A percentile compares a stretch with the other conserved stretches of the same genome.
These are phyloP conservation scores for Arthrobotrys sinensis DNA, from an alignment of 2,329 filamentous ascomycete species.

Conservation along the genomic window DNA sequence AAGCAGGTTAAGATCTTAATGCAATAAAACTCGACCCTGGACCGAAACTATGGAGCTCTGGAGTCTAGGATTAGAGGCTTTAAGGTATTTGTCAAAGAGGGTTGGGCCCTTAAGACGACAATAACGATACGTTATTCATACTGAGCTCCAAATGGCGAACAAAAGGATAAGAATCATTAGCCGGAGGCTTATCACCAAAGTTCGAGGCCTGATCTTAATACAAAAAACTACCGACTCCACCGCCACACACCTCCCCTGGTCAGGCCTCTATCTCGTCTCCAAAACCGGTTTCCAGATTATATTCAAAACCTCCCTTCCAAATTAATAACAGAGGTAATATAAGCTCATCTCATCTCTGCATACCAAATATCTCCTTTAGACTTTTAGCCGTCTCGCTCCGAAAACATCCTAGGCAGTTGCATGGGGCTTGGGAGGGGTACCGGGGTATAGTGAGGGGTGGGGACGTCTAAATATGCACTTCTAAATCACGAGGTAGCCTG, in stretches of 20 bases:
- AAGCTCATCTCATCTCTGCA: constrained; percentile 22
- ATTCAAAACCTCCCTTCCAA: constrained; percentile 11
- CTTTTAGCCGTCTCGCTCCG: constrained; percentile 17
- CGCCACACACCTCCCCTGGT: constrained; percentile 11
- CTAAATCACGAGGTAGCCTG: constrained; percentile 50
- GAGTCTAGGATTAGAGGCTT: not conserved
- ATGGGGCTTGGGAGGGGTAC: constrained; percentile 3
- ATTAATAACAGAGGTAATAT: constrained; percentile 4
- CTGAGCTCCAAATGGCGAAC: not conserved
- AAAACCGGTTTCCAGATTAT: constrained; percentile 23
- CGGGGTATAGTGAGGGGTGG: not conserved
- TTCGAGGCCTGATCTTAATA: no score
- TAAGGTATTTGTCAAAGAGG: constrained; percentile 1
- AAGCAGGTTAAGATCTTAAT: not conserved
- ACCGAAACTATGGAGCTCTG: no score
- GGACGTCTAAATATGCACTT: constrained; percentile 15
- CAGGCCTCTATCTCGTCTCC: constrained; percentile 24
- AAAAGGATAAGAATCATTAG: not conserved
- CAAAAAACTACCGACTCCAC: constrained; percentile 20
- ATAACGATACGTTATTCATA: not conserved
- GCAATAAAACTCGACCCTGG: not conserved
- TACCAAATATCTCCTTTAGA: not conserved
- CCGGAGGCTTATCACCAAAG: not conserved
- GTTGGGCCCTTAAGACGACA: no score
- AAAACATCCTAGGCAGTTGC: constrained; percentile 21